Evolutionary conservation across 306 rosid species (phyloP), one percentile per base, ranked within the genome.

Genomic region (Erythrophleum fordii): DNA sequence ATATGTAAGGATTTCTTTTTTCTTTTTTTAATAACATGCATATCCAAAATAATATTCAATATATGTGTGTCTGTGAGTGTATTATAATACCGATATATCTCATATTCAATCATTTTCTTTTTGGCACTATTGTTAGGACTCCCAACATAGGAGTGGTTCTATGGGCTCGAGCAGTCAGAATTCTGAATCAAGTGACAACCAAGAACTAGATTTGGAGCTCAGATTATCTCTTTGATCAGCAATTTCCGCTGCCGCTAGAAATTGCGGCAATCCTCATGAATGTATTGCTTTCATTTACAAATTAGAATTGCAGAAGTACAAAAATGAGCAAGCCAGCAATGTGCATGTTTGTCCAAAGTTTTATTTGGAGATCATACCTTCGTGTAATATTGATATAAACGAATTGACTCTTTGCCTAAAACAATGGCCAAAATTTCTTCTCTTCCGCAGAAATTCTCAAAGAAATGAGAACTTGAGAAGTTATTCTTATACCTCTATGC

Each of bases 151-250:
- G 69, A 88, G 90, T 82, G 82, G 85, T 67, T 91, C 93, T 11
- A 45, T 76, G 83, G 89, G 90, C 0, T 92, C 95, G 28, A 85
- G 90, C 89, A 86, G 96, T 82, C 92, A 87, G 69, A 90, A 91
- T 75, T 92, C 93, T 16, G 93, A 92, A 81, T 86, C 93, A 66
- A 95, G 94, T 69, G 96, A 93, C 56, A 84, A 86, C 77, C 95
- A 90, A 77, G 97, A 91, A 69, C 84, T 87, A 39, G 99, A 95
- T 88, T 89, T 95, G 92, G 99, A 93, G 91, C 97, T 95, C 74
- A 91, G 94, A 90, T 79, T 95, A 71, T 93, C 97, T 69, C 88
- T 88, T 64, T 90, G 76, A 81, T 69, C 31, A 14, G 11, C 25
- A 10, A 49, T 3, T 23, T 10, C 62, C 64, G 31, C 4, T 58